Base-by-base conservation (phyloP, 2,329 filamentous ascomycete species). In the Magnaporthiopsis rhizophila region DNA sequence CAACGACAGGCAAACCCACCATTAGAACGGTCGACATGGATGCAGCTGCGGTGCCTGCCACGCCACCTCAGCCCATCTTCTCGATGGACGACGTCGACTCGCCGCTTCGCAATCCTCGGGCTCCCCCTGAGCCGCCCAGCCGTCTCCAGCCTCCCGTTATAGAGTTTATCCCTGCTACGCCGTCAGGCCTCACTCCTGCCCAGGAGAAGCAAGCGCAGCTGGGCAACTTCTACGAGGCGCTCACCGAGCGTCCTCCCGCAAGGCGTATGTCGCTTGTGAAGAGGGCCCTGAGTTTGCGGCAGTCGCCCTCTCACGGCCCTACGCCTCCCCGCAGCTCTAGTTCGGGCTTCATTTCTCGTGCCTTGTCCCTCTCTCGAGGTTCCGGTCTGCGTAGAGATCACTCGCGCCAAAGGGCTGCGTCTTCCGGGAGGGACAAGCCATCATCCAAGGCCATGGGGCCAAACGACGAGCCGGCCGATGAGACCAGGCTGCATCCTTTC, bases 81-180 rank as follows among this genome's bases (percentile, higher is more conserved):
- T 77, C 78, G 0, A 76, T 83, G 67, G 78, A 83, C 50, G 80
- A 85, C 63, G 78, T 86, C 28, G 84, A 88, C 69, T 88, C 85
- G 18, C 86, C 86, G 9, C 76, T 88, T 45, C 78, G 84, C 64
- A 88, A 89, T 67, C 86, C 86, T 18, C 81, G 85, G 60, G 78
- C 77, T n/a, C 84, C 85, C 7, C 85, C 85, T 26, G 75, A 80
- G 66, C 83, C 81, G 8, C 82, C 83, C 18, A 36, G 5, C 13
- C 45, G 45, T 8, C 21, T 58, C 9, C 30, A 58, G 36, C 62
- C 62, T 50, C 80, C 79, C 12, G 75, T 74, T 1, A 81, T 88
- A 68, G 81, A 85, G 64, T 85, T 88, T 66, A 88, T 86, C 45
- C 85, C 85, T 0, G 85, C 86, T 32, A 88, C 85, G 0, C 85